A percentile compares a stretch with the other conserved stretches of the same genome.
Evolutionary conservation across 352 stramenopile species (phyloP).

Genomic region (Albugo laibachii): DNA sequence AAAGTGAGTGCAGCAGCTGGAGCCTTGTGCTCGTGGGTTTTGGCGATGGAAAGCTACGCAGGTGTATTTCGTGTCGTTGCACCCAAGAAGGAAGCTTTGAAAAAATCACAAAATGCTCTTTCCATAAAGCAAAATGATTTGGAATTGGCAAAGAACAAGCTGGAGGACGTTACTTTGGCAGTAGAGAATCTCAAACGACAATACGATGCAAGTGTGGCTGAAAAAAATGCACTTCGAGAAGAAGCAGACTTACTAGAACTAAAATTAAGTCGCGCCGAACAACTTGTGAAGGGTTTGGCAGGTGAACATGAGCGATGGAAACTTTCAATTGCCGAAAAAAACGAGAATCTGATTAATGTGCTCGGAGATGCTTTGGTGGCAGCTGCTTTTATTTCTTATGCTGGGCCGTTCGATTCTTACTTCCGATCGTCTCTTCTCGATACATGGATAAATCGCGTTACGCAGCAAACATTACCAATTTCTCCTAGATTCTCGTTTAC

Average conservation of each 20-base stretch:
- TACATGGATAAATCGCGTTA: conserved; percentile 81
- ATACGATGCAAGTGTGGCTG: conserved; percentile 82
- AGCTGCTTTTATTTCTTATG: conserved; percentile 89
- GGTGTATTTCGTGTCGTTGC: conserved; percentile 76
- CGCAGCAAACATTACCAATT: conserved; percentile 62
- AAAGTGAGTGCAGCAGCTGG: conserved; percentile 80
- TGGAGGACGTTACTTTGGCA: conserved; percentile 84
- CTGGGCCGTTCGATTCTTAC: conserved; percentile 85
- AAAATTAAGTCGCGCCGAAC: conserved; percentile 86
- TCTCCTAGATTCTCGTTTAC: conserved; percentile 83
- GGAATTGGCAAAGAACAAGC: conserved; percentile 72
- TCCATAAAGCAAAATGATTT: conserved; percentile 78
- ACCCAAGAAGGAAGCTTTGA: conserved; percentile 80
- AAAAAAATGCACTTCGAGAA: conserved; percentile 87
- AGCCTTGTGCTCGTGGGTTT: conserved; percentile 80
- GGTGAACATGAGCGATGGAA: conserved; percentile 90
- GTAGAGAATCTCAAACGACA: conserved; percentile 79
- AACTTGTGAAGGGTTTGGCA: conserved; percentile 85
- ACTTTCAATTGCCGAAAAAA: conserved; percentile 77
- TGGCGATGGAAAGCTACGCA: conserved; percentile 84
- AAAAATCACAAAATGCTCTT: conserved; percentile 70
- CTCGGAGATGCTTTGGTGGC: conserved; percentile 86
- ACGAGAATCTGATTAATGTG: conserved; percentile 74
- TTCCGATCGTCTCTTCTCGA: conserved; percentile 73
- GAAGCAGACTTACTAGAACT: conserved; percentile 83